phyloP scores from a whole-genome alignment of 257 asterid genomes.

The Coffea eugenioides region DNA sequence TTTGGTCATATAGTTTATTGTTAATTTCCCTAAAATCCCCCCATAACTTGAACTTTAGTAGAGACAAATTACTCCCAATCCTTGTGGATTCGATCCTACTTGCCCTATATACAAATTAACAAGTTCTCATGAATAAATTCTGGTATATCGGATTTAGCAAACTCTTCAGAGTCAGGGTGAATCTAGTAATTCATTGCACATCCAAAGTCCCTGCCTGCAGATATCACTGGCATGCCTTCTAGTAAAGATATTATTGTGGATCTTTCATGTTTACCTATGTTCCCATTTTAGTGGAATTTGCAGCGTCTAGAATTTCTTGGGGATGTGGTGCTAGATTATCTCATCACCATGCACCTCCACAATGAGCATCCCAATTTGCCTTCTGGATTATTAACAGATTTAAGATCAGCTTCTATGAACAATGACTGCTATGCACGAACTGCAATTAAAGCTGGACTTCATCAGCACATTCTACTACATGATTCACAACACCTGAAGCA shows the following conservation, averaged over 20 bases:
- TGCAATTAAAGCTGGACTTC: slow-evolving; percentile 54
- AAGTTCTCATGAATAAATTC: too few relatives aligned
- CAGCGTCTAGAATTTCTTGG: slow-evolving; percentile 90
- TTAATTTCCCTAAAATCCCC: too few relatives aligned
- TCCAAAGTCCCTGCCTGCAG: neutral
- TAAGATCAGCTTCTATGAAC: slow-evolving; percentile 82
- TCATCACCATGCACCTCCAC: slow-evolving; percentile 58
- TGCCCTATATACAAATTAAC: too few relatives aligned
- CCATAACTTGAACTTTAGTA: too few relatives aligned
- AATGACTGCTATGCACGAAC: slow-evolving; percentile 70
- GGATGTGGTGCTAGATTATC: slow-evolving; percentile 76
- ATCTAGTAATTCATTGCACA: too few relatives aligned
- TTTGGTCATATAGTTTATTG: too few relatives aligned
- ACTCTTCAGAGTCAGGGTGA: too few relatives aligned
- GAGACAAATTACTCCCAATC: too few relatives aligned
- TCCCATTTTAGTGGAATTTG: neutral
- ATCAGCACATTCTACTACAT: slow-evolving; percentile 70
- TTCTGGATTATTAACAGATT: slow-evolving; percentile 74
- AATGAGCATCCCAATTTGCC: slow-evolving; percentile 49
- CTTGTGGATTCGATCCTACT: too few relatives aligned
- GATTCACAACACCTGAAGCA: slow-evolving; percentile 59
- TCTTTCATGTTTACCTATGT: too few relatives aligned
- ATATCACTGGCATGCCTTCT: slow-evolving; percentile 5
- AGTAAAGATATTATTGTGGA: too few relatives aligned
- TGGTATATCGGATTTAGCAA: too few relatives aligned